Evolutionary conservation across 257 asterid genomes (phyloP).

Genomic region (Solanum chiquidenum): DNA sequence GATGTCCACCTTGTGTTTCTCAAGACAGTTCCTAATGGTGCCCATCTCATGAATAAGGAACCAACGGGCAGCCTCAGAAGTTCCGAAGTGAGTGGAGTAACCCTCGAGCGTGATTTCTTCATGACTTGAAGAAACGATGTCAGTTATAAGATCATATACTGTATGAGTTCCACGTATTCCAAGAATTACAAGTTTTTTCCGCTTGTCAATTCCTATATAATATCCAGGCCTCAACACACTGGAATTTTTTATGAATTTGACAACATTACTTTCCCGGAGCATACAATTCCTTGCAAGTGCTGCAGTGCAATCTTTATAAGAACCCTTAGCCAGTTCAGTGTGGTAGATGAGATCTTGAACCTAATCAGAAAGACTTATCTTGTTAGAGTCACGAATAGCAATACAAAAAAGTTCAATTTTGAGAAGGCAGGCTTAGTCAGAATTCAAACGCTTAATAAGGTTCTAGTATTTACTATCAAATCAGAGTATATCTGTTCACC

Average conservation of each 20-base stretch:
- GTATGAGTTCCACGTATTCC: conserved; percentile 97
- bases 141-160: conserved; percentile 76
- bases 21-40: conserved; percentile 60
- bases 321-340: conserved; percentile 75
- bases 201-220: conserved; percentile 68
- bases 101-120: conserved; percentile 78
- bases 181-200: conserved; percentile 69
- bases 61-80: conserved; percentile 97
- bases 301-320: conserved; percentile 61
- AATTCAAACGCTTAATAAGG: not conserved
- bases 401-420: not conserved
- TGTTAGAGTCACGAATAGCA: not conserved
- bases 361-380: conserved; percentile 22
- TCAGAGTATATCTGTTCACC: conserved; percentile 73
- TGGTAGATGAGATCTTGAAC: conserved; percentile 86
- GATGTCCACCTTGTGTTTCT: conserved; percentile 62
- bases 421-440: not conserved
- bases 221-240: conserved; percentile 85
- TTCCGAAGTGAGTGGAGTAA: conserved; percentile 80
- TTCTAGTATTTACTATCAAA: conserved; percentile 29
- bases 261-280: conserved; percentile 68
- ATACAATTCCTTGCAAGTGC: conserved; percentile 68
- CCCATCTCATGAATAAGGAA: conserved; percentile 61
- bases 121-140: conserved; percentile 67
- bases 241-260: conserved; percentile 68